Conservation (phyloP, 2,329 filamentous ascomycete species). For the Pyrenophora teres region DNA sequence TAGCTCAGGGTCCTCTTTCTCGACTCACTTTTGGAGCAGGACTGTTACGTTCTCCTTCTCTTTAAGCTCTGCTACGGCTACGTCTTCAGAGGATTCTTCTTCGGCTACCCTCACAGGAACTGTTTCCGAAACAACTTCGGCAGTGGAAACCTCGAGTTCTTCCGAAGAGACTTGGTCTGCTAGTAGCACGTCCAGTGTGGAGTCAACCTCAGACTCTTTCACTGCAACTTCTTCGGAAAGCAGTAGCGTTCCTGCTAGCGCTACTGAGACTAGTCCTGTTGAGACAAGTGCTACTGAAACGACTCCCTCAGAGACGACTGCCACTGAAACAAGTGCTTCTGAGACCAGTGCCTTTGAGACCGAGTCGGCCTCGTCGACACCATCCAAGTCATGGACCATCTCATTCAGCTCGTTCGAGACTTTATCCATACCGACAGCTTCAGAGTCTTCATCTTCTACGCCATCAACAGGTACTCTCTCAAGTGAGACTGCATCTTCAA, state of each 20-base stretch:
- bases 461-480: background rate
- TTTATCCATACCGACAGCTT: background rate
- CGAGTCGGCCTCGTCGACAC: background rate
- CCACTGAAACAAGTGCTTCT: background rate
- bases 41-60: constrained; percentile 6
- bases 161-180: background rate
- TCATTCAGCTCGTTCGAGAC: too few relatives aligned
- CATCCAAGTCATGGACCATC: background rate
- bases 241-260: constrained; percentile 1
- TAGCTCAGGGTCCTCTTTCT: background rate
- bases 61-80: background rate
- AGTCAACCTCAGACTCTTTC: background rate
- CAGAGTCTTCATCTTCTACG: background rate
- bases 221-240: background rate
- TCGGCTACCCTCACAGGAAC: background rate
- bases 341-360: background rate
- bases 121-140: background rate
- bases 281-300: too few relatives aligned
- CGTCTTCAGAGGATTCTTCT: background rate
- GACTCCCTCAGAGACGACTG: background rate
- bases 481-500: background rate
- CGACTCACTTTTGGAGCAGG: constrained; percentile 7
- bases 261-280: background rate
- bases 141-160: background rate
- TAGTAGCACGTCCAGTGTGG: background rate